These are phyloP conservation scores for Rhizoctonia solani DNA, from an alignment of 1,284 basidiomycete genomes.

Conservation along the genomic window DNA sequence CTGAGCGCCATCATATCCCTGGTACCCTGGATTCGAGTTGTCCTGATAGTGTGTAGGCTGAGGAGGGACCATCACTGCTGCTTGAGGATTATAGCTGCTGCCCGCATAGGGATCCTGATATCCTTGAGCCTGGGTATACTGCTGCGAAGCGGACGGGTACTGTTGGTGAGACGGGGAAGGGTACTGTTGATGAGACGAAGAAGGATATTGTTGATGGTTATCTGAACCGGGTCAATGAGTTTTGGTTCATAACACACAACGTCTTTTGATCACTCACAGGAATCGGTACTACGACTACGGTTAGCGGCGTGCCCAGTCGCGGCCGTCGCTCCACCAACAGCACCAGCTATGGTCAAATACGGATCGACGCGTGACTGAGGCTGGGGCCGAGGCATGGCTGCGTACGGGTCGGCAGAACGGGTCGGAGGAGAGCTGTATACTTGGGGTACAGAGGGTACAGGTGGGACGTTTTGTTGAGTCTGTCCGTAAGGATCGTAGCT, in stretches of 20 bases:
- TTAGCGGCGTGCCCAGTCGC: background rate
- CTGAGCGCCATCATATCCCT: background rate
- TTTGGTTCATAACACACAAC: too few relatives aligned
- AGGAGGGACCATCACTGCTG: conserved; percentile 13
- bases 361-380: conserved; percentile 14
- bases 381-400: conserved; percentile 17
- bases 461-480: too few relatives aligned
- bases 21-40: conserved; percentile 1
- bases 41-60: conserved; percentile 18
- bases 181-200: too few relatives aligned
- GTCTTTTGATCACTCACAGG: conserved; percentile 26
- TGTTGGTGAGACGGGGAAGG: conserved; percentile 19
- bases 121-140: background rate
- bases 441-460: too few relatives aligned
- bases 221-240: too few relatives aligned
- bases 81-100: conserved; percentile 24
- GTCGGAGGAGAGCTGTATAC: too few relatives aligned
- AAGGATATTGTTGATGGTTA: too few relatives aligned
- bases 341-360: conserved; percentile 4
- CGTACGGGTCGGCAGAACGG: conserved; percentile 13
- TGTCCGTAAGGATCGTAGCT: too few relatives aligned
- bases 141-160: conserved; percentile 2
- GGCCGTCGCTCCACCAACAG: too few relatives aligned
- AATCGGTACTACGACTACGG: background rate
- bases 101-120: conserved; percentile 6